A percentile compares a stretch with the other conserved stretches of the same genome.
Conservation (phyloP, 768 basidiomycete genomes). For the Leccinum incarnatum region DNA sequence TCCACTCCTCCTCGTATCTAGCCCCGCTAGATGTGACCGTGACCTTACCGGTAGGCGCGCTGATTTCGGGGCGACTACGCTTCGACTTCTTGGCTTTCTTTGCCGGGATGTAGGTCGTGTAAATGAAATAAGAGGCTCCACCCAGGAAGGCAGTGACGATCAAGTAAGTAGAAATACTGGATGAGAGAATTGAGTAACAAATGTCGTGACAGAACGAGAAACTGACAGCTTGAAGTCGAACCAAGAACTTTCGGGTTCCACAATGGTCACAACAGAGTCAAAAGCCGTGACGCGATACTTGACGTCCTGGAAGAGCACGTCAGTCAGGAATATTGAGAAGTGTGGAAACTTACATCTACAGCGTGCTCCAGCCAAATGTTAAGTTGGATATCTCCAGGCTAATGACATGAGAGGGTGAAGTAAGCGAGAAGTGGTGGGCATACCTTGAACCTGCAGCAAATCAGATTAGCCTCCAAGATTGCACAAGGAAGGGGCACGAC, state of each 20-base stretch:
- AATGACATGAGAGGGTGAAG: constrained; percentile 10
- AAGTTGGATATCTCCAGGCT: constrained; percentile 76
- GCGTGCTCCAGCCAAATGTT: constrained; percentile 75
- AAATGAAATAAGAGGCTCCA: constrained; percentile 62
- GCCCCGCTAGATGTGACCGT: constrained; percentile 61
- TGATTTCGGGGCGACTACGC: constrained; percentile 45
- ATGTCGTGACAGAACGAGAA: neutral
- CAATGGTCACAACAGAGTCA: constrained; percentile 73
- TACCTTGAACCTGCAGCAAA: constrained; percentile 58
- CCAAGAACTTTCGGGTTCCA: constrained; percentile 75
- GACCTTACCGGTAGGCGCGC: constrained; percentile 53
- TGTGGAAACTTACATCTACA: constrained; percentile 47
- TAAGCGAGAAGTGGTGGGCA: neutral
- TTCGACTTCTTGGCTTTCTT: constrained; percentile 51
- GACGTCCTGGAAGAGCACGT: constrained; percentile 40
- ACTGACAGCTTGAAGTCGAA: constrained; percentile 81
- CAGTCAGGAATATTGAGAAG: neutral
- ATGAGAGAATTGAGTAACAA: constrained; percentile 2
- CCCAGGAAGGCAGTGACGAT: constrained; percentile 64
- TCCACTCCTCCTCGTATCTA: constrained; percentile 88
- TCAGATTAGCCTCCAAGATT: constrained; percentile 1
- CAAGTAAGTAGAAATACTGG: constrained; percentile 65
- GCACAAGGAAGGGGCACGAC: constrained; percentile 26
- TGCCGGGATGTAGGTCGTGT: constrained; percentile 62
- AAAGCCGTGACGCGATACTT: constrained; percentile 65